Percentiles rank a stretch among this genome's conserved stretches.
phyloP scores from a whole-genome alignment of 805 yeast genomes.

The Yarrowia sp. region DNA sequence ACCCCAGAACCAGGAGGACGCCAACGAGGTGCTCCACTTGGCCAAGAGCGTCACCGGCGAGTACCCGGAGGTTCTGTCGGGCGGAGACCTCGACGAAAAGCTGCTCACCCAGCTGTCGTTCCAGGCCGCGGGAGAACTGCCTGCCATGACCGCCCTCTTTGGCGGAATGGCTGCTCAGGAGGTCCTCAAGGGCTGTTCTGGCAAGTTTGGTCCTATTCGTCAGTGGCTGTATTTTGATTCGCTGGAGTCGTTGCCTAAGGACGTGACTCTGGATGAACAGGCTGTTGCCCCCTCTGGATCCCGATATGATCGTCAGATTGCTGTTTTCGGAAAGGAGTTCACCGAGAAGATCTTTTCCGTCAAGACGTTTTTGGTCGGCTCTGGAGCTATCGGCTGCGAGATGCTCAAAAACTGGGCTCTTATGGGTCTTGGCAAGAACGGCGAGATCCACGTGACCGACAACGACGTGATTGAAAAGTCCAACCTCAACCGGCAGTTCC shows the following conservation, averaged over 20 bases:
- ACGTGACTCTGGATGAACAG: constrained; percentile 63
- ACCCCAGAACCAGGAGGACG: constrained; percentile 78
- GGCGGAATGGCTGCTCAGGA: constrained; percentile 98
- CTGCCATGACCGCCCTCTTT: constrained; percentile 84
- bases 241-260: constrained; percentile 80
- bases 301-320: constrained; percentile 94
- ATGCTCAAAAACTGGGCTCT: constrained; percentile 98
- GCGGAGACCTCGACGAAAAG: constrained; percentile 65
- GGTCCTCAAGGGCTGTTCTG: constrained; percentile 92
- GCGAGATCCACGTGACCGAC: constrained; percentile 85
- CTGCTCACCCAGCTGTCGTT: constrained; percentile 74
- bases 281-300: constrained; percentile 77
- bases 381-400: constrained; percentile 99
- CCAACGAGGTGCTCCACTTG: constrained; percentile 65
- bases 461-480: constrained; percentile 95
- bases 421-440: constrained; percentile 91
- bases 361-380: constrained; percentile 90
- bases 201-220: constrained; percentile 91
- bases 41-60: constrained; percentile 66
- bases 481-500: constrained; percentile 93
- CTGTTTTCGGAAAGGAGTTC: constrained; percentile 85
- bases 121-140: constrained; percentile 91
- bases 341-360: constrained; percentile 77
- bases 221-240: constrained; percentile 95
- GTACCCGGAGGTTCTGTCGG: constrained; percentile 64